phyloP scores from a whole-genome alignment of 2,329 filamentous ascomycete species.

The Ambrosiella cleistominuta region DNA sequence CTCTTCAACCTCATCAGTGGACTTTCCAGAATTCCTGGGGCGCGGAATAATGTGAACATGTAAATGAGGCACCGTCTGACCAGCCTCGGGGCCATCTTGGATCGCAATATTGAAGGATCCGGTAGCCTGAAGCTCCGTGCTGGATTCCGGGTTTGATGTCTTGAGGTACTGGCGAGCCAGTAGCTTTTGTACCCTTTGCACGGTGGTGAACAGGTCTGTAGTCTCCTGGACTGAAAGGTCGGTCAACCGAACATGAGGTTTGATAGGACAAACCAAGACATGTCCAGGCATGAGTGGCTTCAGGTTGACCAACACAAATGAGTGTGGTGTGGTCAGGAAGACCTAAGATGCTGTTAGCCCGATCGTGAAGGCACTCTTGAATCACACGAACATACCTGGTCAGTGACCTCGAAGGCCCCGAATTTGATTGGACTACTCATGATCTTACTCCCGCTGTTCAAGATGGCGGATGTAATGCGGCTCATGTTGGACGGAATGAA shows the following conservation, averaged over 20 bases:
- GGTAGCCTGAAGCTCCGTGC: slow-evolving; percentile 26
- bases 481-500: background rate
- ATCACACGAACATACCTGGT: slow-evolving; percentile 35
- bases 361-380: background rate
- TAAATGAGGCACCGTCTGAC: slow-evolving; percentile 85
- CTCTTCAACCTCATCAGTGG: slow-evolving; percentile 25
- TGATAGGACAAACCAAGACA: slow-evolving; percentile 65
- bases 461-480: background rate
- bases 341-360: slow-evolving; percentile 35
- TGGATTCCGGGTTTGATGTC: slow-evolving; percentile 17
- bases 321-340: slow-evolving; percentile 64
- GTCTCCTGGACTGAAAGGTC: slow-evolving; percentile 58
- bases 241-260: slow-evolving; percentile 52
- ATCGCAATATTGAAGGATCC: slow-evolving; percentile 82
- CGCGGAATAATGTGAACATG: slow-evolving; percentile 86
- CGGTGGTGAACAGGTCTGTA: slow-evolving; percentile 68
- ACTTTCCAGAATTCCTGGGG: slow-evolving; percentile 28
- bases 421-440: slow-evolving; percentile 38
- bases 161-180: slow-evolving; percentile 41
- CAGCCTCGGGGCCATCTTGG: slow-evolving; percentile 81
- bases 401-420: slow-evolving; percentile 58
- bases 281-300: slow-evolving; percentile 89
- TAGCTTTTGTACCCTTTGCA: slow-evolving; percentile 66
- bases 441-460: background rate
- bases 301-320: slow-evolving; percentile 84